Base-by-base conservation (phyloP, 768 basidiomycete species). In the Boletus subparvulus region DNA sequence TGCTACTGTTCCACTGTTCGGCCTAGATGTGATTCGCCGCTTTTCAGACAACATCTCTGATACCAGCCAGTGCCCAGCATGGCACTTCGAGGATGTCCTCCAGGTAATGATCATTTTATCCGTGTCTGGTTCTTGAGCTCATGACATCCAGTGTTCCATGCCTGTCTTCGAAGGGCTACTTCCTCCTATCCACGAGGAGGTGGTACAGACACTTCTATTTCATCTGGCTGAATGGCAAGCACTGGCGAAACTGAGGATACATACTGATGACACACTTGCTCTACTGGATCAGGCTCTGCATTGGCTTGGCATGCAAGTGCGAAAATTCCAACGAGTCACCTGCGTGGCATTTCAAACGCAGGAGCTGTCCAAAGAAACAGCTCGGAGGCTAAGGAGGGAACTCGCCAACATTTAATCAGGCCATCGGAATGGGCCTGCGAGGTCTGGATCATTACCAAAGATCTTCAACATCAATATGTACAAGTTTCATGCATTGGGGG, bases 91-190 rank as follows among this genome's bases (percentile, higher is more conserved):
- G 21, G 21, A 21, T 21, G 21, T 61, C 13, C 56, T 65, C 2
- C 59, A 58, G 56, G 63, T 65, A n/a, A 32, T 24, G 8, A 3
- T 16, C 4, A 9, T 5, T 32, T 8, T 10, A 32, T 32, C 9
- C 6, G 9, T 32, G 32, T 32, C 32, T 21, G 21, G 21, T 21
- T 21, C 5, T 10, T 32, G 32, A 8, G 32, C 32, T 10, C 5
- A 32, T 32, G 32, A 32, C 9, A 39, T n/a, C 4, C 17, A 77
- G 76, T 75, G 74, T 48, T 61, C 72, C 0, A 65, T 77, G 2
- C 76, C 77, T 0, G 73, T 65, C 0, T 77, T 78, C 35, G 74
- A 79, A 7, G 75, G 72, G 3, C 65, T 80, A 0, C 59, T 78
- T 0, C 67, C 65, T 2, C 54, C 64, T 9, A 47, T 32, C 0